Base-by-base conservation (phyloP, 768 basidiomycete genomes). In the Termitomyces bulborhizus region DNA sequence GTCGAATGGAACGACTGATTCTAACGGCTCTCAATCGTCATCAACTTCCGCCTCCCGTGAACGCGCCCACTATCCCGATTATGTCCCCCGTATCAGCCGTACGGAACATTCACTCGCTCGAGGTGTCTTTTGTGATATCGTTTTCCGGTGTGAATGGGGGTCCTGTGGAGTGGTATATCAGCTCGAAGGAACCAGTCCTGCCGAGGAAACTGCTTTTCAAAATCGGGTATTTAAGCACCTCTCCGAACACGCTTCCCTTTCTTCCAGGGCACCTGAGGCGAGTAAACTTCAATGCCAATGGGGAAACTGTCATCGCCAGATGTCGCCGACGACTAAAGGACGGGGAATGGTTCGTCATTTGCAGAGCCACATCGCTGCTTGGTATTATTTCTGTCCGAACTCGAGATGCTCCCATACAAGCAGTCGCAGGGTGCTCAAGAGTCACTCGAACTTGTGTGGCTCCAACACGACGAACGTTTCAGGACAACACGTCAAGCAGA, bases 321-420 rank as follows among this genome's bases (percentile, higher is more conserved):
- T 52, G 40, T 29, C 51, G 1, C 3, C 1, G 18, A 32, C 40
- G 18, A 43, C 42, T 15, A 41, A 43, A 52, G 51, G n/a, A 43
- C 12, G 51, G 15, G 51, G 51, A 4, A 39, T 52, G 40, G 13
- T 51, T 42, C 51, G 51, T 43, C 51, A 52, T 32, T 34, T 52
- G 16, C 51, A 52, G 31, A 52, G 51, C 15, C 51, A 52, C 16
- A 52, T 43, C 6, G 51, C 29, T 11, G 41, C 51, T 24, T 52
- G 51, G 51, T 41, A 43, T 43, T 52, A 52, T 34, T 52, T 43
- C 16, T 52, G 51, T 24, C 51, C 51, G 31, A 52, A 52, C 24
- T 8, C 4, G 12, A 31, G 15, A 32, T 52, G 41, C 32, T 32
- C 41, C 8, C 31, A 52, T 11, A 52, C 51, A 24, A 52, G 51